Percentiles rank a stretch among this genome's conserved stretches.
Conservation (phyloP, 108 stramenopile genomes). For the Fragilariopsis cylindrus region DNA sequence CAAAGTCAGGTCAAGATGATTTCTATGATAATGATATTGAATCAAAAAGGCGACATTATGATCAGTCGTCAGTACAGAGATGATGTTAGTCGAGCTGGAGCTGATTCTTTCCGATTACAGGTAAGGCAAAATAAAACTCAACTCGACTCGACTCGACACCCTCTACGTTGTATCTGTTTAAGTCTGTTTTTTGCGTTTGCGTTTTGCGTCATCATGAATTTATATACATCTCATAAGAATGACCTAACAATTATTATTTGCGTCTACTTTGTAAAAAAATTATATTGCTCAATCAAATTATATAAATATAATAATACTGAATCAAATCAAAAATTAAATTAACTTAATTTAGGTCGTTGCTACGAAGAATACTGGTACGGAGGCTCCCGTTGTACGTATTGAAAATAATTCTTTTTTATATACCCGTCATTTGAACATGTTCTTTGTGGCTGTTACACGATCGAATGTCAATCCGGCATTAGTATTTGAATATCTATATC, state of each 20-base stretch:
- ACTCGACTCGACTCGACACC: neutral
- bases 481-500: conserved; percentile 97
- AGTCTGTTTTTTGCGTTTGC: neutral
- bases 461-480: conserved; percentile 97
- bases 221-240: too few species aligned
- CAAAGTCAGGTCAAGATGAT: conserved; percentile 55
- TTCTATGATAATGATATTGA: conserved; percentile 90
- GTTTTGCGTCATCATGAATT: too few species aligned
- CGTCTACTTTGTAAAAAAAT: too few species aligned
- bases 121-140: conserved; percentile 37
- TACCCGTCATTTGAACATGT: conserved; percentile 96
- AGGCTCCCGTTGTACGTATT: conserved; percentile 92
- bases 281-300: too few species aligned
- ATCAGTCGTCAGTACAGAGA: conserved; percentile 93
- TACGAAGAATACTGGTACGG: conserved; percentile 94
- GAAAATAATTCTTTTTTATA: conserved; percentile 97
- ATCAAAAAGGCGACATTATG: conserved; percentile 93
- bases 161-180: neutral
- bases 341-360: conserved; percentile 74
- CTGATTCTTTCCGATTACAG: conserved; percentile 89
- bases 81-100: conserved; percentile 85
- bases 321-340: too few species aligned
- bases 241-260: too few species aligned
- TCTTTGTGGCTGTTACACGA: conserved; percentile 96
- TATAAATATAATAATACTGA: too few species aligned